Evolutionary conservation across 176 grass and related monocot species (phyloP).

Genomic region (Oryza glaberrima): DNA sequence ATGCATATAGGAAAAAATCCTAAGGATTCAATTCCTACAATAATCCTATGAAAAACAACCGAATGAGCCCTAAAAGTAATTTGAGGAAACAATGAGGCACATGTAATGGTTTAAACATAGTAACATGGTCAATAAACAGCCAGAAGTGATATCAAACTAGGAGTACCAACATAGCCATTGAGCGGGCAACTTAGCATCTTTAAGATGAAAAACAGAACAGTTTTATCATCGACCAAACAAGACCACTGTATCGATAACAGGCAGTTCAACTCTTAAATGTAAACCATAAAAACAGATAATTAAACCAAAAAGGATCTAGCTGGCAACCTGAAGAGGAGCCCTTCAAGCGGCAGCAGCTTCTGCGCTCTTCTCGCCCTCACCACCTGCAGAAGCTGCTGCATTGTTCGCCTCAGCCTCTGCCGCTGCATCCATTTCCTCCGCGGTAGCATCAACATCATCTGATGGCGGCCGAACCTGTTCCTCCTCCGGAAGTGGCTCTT

Average conservation of each 20-base stretch:
- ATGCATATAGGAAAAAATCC: too few relatives aligned
- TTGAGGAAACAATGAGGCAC: neutral
- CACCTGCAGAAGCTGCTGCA: conserved; percentile 27
- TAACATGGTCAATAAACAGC: neutral
- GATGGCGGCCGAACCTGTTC: conserved; percentile 67
- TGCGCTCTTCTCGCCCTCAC: conserved; percentile 42
- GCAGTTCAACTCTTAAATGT: conserved; percentile 21
- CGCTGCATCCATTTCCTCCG: conserved; percentile 59
- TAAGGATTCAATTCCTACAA: too few relatives aligned
- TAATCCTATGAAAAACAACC: too few relatives aligned
- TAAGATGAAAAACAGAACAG: conserved; percentile 23
- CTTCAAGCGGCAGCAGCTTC: conserved; percentile 49
- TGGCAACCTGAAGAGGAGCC: conserved; percentile 26
- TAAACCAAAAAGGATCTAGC: conserved; percentile 34
- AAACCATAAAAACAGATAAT: conserved; percentile 25
- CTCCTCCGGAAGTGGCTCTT: conserved; percentile 90
- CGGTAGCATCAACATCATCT: conserved; percentile 59
- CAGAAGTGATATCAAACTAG: neutral
- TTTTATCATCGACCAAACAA: conserved; percentile 31
- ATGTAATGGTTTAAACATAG: conserved; percentile 6
- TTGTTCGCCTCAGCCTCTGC: conserved; percentile 62
- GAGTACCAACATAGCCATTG: conserved; percentile 12
- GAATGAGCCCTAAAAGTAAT: neutral
- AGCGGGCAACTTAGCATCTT: neutral
- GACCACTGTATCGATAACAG: conserved; percentile 9